Base-by-base conservation (phyloP, 768 basidiomycete genomes). In the Hericium erinaceus region DNA sequence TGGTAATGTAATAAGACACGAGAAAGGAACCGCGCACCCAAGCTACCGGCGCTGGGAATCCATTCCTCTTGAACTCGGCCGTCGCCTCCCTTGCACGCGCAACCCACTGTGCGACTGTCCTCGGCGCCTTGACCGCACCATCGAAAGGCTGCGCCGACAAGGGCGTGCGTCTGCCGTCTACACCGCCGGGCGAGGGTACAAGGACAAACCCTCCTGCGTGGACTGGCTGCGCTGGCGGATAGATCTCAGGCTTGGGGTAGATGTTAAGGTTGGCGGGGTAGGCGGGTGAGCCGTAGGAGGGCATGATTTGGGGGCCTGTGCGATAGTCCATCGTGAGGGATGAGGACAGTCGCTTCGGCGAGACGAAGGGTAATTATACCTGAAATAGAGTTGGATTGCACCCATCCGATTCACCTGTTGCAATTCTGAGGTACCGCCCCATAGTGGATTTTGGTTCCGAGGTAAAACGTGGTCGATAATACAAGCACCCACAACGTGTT, bases 21-120 rank as follows among this genome's bases (percentile, higher is more conserved):
- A 22, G 41, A 6, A 33, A 16, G 28, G 41, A 28, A 13, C 26
- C n/a, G 7, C 52, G 22, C 50, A 61, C 61, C 61, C 61, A 63
- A 39, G 60, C 61, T 37, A 63, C 24, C 9, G 61, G 60, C 11
- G 60, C 61, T 39, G 57, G 52, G 18, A 46, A 63, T 13, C 61
- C 61, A 26, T 48, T 56, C 20, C 48, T 44, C 41, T 54, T 60
- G 18, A 55, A 60, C 16, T 61, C 55, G 9, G 50, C 20, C 11
- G 61, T 57, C 7, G 50, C 54, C 40, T 56, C 50, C 10, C 52
- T 52, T 37, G 61, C 59, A 1, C 57, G 56, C 3, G 57, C 56
- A 22, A 48, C 55, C 61, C 61, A 62, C 38, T 62, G 61, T 26
- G 52, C 40, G 20, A 41, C 39, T 18, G 61, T 62, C 50, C 54